A percentile compares a stretch with the other conserved stretches of the same genome.
Conservation (phyloP, 768 basidiomycete species). For the Boletus sensibilis region DNA sequence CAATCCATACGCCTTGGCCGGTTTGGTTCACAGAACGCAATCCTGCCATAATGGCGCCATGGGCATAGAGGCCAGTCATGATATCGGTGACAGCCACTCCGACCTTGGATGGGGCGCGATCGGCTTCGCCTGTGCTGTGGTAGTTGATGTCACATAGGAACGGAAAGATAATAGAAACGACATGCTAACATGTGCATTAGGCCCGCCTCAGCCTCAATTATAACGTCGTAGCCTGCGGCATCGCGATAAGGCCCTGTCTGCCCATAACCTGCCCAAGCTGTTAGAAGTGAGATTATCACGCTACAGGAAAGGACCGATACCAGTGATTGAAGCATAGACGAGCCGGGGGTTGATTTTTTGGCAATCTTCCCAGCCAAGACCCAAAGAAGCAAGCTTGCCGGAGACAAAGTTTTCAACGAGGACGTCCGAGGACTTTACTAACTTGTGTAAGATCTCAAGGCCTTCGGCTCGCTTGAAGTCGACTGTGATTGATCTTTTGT, state of each 20-base stretch:
- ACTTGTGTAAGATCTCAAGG: conserved; percentile 65
- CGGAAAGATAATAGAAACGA: conserved; percentile 8
- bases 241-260: conserved; percentile 88
- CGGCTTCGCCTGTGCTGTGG: conserved; percentile 80
- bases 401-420: conserved; percentile 88
- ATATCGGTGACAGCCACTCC: conserved; percentile 93
- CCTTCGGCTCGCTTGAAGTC: conserved; percentile 84
- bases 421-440: conserved; percentile 76
- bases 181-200: conserved; percentile 84
- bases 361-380: conserved; percentile 85
- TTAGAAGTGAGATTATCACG: neutral
- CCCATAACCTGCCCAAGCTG: conserved; percentile 55
- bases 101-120: conserved; percentile 88
- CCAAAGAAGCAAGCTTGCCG: conserved; percentile 82
- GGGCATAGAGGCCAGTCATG: conserved; percentile 84
- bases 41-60: conserved; percentile 91
- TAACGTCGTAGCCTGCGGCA: conserved; percentile 86
- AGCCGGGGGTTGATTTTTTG: conserved; percentile 71
- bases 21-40: conserved; percentile 80
- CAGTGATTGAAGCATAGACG: conserved; percentile 88
- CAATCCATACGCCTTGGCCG: conserved; percentile 86
- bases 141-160: conserved; percentile 11
- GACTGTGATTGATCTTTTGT: conserved; percentile 86
- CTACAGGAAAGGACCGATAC: conserved; percentile 38
- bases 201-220: conserved; percentile 87